Evolutionary conservation across 352 stramenopile genomes (phyloP).

Genomic region (Phytophthora macrochlamydospora): DNA sequence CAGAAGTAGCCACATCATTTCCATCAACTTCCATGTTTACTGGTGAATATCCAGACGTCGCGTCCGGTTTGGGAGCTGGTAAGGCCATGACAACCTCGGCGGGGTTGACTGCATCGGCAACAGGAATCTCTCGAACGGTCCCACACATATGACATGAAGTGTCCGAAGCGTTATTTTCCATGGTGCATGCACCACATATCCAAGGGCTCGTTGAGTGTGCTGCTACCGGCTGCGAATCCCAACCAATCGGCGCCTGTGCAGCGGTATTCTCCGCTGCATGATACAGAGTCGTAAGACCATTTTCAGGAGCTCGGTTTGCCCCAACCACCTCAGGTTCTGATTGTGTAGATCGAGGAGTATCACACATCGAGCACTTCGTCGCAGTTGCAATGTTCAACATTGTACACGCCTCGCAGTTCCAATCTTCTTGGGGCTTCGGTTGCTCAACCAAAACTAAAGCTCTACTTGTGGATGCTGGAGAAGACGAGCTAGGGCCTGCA

Average conservation of each 20-base stretch:
- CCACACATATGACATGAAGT: constrained; percentile 76
- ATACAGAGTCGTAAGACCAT: constrained; percentile 74
- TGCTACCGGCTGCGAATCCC: constrained; percentile 20
- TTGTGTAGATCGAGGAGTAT: constrained; percentile 46
- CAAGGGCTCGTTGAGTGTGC: constrained; percentile 36
- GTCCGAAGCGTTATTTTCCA: constrained; percentile 71
- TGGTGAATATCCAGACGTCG: constrained; percentile 28
- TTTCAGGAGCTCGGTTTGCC: constrained; percentile 27
- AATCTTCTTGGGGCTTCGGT: constrained; percentile 40
- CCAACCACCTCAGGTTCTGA: constrained; percentile 24
- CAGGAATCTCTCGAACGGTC: constrained; percentile 45
- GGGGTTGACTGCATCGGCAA: constrained; percentile 42
- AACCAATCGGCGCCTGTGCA: constrained; percentile 22
- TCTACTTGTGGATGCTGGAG: constrained; percentile 49
- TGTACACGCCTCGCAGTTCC: constrained; percentile 79
- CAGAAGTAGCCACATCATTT: constrained; percentile 9
- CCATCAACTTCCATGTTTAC: constrained; percentile 48
- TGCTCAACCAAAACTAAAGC: constrained; percentile 51
- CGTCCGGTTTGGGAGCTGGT: constrained; percentile 30
- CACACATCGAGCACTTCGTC: constrained; percentile 80
- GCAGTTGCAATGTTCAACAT: constrained; percentile 66
- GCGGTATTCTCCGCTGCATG: constrained; percentile 59
- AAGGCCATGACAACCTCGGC: constrained; percentile 41
- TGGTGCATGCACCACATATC: constrained; percentile 76
- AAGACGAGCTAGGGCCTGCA: not conserved